phyloP scores from a whole-genome alignment of 1,284 basidiomycete species.

The Lentinula novae-zelandiae region DNA sequence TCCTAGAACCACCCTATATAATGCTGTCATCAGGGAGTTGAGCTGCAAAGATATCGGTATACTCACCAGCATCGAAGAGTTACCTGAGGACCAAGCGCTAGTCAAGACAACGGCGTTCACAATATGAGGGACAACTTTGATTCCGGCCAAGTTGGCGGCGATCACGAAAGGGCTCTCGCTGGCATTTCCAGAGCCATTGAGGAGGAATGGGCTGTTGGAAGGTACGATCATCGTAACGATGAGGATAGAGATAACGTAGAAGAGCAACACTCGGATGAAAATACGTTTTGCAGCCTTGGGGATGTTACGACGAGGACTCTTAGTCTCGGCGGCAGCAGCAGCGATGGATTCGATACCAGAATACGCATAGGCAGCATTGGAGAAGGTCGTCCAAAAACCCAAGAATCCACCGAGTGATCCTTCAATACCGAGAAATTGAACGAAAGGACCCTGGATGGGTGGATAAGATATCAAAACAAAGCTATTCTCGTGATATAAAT shows the following conservation, averaged over 20 bases:
- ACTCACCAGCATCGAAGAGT: constrained; percentile 17
- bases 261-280: constrained; percentile 51
- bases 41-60: not conserved
- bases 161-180: constrained; percentile 5
- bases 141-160: constrained; percentile 4
- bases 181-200: not conserved
- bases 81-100: constrained; percentile 57
- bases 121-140: constrained; percentile 51
- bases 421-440: constrained; percentile 14
- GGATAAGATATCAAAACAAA: not conserved
- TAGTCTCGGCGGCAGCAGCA: constrained; percentile 11
- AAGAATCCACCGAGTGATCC: constrained; percentile 19
- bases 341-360: constrained; percentile 8
- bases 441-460: not conserved
- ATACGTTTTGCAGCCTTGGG: constrained; percentile 40
- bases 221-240: constrained; percentile 53
- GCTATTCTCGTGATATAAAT: not conserved
- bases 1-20: constrained; percentile 35
- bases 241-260: constrained; percentile 38
- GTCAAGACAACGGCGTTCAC: constrained; percentile 61
- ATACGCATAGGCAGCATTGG: constrained; percentile 12
- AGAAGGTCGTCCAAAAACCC: constrained; percentile 18
- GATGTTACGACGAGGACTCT: constrained; percentile 26
- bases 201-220: constrained; percentile 29
- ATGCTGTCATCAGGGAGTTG: constrained; percentile 21